These are phyloP conservation scores for Pseudogymnoascus verrucosus DNA, from an alignment of 2,329 filamentous ascomycete genomes.

Conservation along the genomic window DNA sequence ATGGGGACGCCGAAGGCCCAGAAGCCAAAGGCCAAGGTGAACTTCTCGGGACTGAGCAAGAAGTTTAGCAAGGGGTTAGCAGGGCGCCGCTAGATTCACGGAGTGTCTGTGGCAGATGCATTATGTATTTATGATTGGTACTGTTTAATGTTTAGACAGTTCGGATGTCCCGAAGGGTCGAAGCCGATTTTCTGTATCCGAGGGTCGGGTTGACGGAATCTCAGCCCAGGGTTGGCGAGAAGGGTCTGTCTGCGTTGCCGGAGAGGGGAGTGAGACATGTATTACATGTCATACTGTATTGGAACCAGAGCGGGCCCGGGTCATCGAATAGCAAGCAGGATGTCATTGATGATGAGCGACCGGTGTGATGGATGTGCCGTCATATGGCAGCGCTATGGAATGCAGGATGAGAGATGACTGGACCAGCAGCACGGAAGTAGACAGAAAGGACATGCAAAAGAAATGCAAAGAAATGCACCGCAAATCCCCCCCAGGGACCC, in stretches of 20 bases:
- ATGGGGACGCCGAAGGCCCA: background rate
- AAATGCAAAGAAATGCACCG: background rate
- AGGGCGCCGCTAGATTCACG: background rate
- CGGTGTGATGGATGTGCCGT: conserved; percentile 2
- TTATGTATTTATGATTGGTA: background rate
- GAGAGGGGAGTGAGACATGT: conserved; percentile 8
- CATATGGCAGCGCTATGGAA: conserved; percentile 2
- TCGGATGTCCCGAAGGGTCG: background rate
- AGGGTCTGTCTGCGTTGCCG: conserved; percentile 1
- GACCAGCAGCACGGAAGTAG: background rate
- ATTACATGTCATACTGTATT: conserved; percentile 3
- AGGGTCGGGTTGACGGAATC: background rate
- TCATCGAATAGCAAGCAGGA: background rate
- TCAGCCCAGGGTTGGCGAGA: background rate
- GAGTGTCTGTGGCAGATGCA: background rate
- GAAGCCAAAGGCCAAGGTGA: conserved; percentile 7
- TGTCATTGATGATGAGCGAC: conserved; percentile 5
- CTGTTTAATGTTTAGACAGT: background rate
- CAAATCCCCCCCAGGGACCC: background rate
- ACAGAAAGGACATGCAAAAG: background rate
- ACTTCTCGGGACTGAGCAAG: background rate
- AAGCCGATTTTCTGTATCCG: background rate
- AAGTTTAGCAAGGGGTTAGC: background rate
- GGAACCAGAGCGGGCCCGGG: background rate
- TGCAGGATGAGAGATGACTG: background rate